These are phyloP conservation scores for Fraxinus sp. DNA, from an alignment of 305 asterid genomes.

Conservation along the genomic window DNA sequence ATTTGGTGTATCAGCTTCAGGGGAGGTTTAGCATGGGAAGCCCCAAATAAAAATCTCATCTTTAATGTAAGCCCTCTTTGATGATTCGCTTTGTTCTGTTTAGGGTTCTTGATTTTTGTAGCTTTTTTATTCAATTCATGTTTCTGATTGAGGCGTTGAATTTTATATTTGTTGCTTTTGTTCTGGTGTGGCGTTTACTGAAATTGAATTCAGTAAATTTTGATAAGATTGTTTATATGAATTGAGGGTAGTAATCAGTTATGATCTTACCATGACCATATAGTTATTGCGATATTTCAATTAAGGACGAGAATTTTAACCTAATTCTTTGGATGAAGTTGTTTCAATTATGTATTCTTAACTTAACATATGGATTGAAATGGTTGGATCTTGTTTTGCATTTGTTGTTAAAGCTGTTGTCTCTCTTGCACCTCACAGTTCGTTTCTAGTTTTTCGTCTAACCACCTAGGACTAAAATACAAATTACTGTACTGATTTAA, in stretches of 20 bases:
- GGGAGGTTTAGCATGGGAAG: conserved; percentile 96
- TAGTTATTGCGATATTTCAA: not conserved
- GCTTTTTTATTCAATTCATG: too few relatives aligned
- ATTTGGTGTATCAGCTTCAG: conserved; percentile 75
- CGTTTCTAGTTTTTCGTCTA: not conserved
- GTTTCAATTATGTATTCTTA: not conserved
- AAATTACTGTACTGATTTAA: not conserved
- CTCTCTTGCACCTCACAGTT: not conserved
- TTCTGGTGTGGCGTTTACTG: not conserved
- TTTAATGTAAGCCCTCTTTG: conserved; percentile 52
- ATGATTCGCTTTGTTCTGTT: too few relatives aligned
- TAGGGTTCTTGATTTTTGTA: too few relatives aligned
- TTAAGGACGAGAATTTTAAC: not conserved
- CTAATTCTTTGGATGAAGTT: not conserved
- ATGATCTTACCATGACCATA: not conserved
- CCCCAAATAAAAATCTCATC: conserved; percentile 66
- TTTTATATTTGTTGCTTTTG: not conserved
- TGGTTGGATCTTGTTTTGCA: not conserved
- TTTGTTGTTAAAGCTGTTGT: not conserved
- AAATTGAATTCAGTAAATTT: not conserved
- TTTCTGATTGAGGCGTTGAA: too few relatives aligned
- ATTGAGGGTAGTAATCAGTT: not conserved
- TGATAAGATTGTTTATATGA: not conserved
- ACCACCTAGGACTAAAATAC: not conserved
- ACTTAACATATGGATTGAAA: too few relatives aligned